phyloP scores from a whole-genome alignment of 75 land plant species.

The Pinus tabuliformis region DNA sequence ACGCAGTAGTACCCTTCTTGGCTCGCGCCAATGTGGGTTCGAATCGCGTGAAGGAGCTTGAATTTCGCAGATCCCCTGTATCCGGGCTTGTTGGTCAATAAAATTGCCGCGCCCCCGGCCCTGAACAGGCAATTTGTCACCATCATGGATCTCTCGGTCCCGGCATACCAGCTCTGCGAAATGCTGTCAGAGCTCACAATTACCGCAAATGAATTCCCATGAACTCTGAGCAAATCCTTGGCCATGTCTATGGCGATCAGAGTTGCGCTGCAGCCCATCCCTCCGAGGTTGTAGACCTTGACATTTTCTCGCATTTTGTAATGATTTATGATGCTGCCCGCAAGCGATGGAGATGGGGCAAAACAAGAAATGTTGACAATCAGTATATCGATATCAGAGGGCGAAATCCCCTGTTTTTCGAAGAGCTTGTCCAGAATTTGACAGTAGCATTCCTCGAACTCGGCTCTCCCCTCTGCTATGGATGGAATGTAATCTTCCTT shows the following conservation, averaged over 20 bases:
- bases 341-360: slow-evolving; percentile 48
- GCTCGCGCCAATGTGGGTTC: slow-evolving; percentile 53
- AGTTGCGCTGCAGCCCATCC: slow-evolving; percentile 75
- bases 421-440: slow-evolving; percentile 53
- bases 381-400: slow-evolving; percentile 46
- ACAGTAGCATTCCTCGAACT: slow-evolving; percentile 52
- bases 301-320: slow-evolving; percentile 45
- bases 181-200: slow-evolving; percentile 57
- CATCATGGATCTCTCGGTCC: slow-evolving; percentile 50
- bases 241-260: slow-evolving; percentile 43
- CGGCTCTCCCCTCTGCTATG: slow-evolving; percentile 30
- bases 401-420: slow-evolving; percentile 26
- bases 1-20: slow-evolving; percentile 53
- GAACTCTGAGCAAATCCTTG: slow-evolving; percentile 23
- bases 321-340: slow-evolving; percentile 40
- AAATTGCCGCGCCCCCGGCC: slow-evolving; percentile 52
- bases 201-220: slow-evolving; percentile 21
- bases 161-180: slow-evolving; percentile 52
- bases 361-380: slow-evolving; percentile 59
- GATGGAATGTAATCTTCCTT: slow-evolving; percentile 4
- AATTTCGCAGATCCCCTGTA: slow-evolving; percentile 29
- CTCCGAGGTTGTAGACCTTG: slow-evolving; percentile 46
- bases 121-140: slow-evolving; percentile 67
- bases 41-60: slow-evolving; percentile 29
- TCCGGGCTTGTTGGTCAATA: slow-evolving; percentile 35